These are phyloP conservation scores for Rhizophagus sp. DNA, from an alignment of 192 early-diverging fungal species.

Conservation along the genomic window DNA sequence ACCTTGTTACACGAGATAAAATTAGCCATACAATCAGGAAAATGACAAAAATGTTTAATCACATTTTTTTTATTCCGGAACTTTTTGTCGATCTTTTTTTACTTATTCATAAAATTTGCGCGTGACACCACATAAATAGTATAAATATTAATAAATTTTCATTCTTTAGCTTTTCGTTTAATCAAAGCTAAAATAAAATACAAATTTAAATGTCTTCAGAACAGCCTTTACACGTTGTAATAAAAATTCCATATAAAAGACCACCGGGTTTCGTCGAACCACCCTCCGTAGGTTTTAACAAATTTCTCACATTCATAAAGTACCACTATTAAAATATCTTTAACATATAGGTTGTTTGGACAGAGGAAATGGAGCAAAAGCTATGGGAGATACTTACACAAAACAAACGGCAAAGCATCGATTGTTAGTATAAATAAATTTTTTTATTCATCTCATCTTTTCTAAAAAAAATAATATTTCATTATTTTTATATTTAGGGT, in stretches of 20 bases:
- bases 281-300: conserved; percentile 43
- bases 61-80: no score
- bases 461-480: not conserved
- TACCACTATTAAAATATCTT: not conserved
- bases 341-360: conserved; percentile 49
- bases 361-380: conserved; percentile 59
- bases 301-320: no score
- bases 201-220: conserved; percentile 32
- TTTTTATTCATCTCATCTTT: not conserved
- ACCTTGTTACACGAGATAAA: no score
- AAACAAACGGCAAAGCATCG: conserved; percentile 49
- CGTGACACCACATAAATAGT: no score
- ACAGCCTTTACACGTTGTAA: conserved; percentile 54
- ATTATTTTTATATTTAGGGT: conserved; percentile 41
- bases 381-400: conserved; percentile 56
- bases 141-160: no score
- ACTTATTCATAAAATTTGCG: no score
- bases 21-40: no score
- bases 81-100: no score
- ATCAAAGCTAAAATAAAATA: no score
- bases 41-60: no score
- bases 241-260: conserved; percentile 49
- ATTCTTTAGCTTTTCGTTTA: no score
- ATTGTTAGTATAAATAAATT: conserved; percentile 44
- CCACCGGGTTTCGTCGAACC: conserved; percentile 55